phyloP scores from a whole-genome alignment of 75 land plant genomes.

The Cunninghamia lanceolata region DNA sequence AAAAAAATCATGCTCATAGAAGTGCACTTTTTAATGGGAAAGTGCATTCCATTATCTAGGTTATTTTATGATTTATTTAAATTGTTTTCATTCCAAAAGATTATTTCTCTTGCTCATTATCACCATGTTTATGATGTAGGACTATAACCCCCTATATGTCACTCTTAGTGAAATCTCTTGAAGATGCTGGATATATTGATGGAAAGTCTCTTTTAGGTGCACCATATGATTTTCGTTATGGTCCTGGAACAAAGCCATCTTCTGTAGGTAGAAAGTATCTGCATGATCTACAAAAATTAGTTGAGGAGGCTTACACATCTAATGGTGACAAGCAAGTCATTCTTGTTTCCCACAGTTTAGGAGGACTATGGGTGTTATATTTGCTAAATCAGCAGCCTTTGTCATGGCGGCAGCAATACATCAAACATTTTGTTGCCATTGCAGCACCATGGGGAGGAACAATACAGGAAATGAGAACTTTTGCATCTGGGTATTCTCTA shows the following conservation, averaged over 20 bases:
- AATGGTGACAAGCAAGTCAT: slow-evolving; percentile 77
- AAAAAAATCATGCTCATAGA: background rate
- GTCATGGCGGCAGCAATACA: slow-evolving; percentile 61
- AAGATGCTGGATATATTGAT: slow-evolving; percentile 59
- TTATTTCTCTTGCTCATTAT: background rate
- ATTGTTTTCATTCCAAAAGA: background rate
- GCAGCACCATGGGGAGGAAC: slow-evolving; percentile 94
- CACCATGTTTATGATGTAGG: slow-evolving; percentile 34
- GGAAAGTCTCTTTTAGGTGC: slow-evolving; percentile 83
- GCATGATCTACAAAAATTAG: slow-evolving; percentile 51
- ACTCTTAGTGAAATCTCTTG: slow-evolving; percentile 55
- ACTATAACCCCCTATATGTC: slow-evolving; percentile 70
- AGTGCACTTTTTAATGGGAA: background rate
- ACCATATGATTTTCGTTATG: slow-evolving; percentile 93
- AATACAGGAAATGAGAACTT: slow-evolving; percentile 74
- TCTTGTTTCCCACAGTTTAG: slow-evolving; percentile 85
- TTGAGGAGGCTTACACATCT: slow-evolving; percentile 56
- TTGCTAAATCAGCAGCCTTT: slow-evolving; percentile 62
- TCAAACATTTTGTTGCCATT: slow-evolving; percentile 72
- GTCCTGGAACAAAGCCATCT: slow-evolving; percentile 66
- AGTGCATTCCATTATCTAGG: background rate
- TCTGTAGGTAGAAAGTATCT: slow-evolving; percentile 54
- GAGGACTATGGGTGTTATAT: slow-evolving; percentile 75
- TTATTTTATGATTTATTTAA: background rate
- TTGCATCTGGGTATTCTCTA: slow-evolving; percentile 84